Base-by-base conservation (phyloP, 768 basidiomycete genomes). In the Leccinum truebloodii region DNA sequence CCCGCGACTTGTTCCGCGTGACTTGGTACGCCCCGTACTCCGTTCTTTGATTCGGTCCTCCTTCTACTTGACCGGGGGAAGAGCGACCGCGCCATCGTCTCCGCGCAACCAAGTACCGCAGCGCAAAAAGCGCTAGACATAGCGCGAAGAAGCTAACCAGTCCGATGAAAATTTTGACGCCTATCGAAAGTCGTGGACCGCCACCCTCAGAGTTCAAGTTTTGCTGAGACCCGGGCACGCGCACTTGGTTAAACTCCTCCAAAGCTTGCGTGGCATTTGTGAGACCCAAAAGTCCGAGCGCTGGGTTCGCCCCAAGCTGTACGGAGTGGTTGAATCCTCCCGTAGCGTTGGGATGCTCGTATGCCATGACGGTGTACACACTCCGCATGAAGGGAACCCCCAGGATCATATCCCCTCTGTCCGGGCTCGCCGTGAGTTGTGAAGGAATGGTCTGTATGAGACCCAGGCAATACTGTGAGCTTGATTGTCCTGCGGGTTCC, bases 381-480 rank as follows among this genome's bases (percentile, higher is more conserved):
- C 86, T 92, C 12, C 89, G 81, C 66, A 93, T 75, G 69, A 93
- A 93, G 0, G 90, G 86, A 0, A 90, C 87, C 44, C 90, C 91
- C 41, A 93, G 84, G 59, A 93, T 78, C 75, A 93, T 86, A 71
- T 92, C 90, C 1, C 83, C 86, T 18, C 84, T 74, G 14, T 61
- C 65, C 4, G 76, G 71, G 16, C 64, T 59, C 0, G 78, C 64
- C 3, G 66, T 68, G 50, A 89, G 79, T 14, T 73, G 64, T 10
- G 72, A 61, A 46, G 82, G 80, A 16, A 79, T 81, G 26, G 83
- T 69, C 67, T 92, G 90, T 63, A 92, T 88, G 51, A 89, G 73
- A 18, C 90, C 90, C 1, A 82, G 73, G 75, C 90, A 92, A 64
- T 65, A 65, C 6, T 76, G 71, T 6, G 83, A 74, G 10, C 71